Percentiles rank a stretch among this genome's conserved stretches.
These are phyloP conservation scores for Hypocrella siamensis DNA, from an alignment of 2,329 filamentous ascomycete species.

Conservation along the genomic window DNA sequence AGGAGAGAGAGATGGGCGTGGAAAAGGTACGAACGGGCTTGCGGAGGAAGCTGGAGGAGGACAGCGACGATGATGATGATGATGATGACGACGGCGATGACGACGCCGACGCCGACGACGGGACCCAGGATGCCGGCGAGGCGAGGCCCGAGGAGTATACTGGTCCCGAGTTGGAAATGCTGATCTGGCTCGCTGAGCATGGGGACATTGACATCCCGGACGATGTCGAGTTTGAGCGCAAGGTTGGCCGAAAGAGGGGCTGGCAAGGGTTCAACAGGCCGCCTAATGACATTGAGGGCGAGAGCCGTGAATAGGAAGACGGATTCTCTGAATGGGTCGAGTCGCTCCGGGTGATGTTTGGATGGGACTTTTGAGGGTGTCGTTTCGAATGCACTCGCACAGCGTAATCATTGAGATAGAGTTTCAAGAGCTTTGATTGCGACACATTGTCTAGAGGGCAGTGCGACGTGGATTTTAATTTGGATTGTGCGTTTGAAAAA, in stretches of 20 bases:
- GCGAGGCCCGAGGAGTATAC: conserved; percentile 11
- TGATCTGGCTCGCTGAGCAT: conserved; percentile 28
- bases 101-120: conserved; percentile 11
- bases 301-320: no score
- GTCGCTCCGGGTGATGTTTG: no score
- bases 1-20: conserved; percentile 50
- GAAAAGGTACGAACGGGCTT: conserved; percentile 61
- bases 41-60: conserved; percentile 34
- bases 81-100: conserved; percentile 39
- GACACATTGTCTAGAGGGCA: no score
- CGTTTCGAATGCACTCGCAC: no score
- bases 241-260: conserved; percentile 15
- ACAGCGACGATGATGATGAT: conserved; percentile 39
- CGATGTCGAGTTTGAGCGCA: conserved; percentile 27
- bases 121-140: conserved; percentile 1
- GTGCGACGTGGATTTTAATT: no score
- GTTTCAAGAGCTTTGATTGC: no score
- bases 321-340: no score
- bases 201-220: conserved; percentile 28
- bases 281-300: conserved; percentile 8
- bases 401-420: no score
- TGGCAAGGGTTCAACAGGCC: conserved; percentile 20
- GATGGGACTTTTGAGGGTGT: no score
- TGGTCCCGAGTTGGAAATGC: conserved; percentile 27
- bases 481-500: no score